Evolutionary conservation across 164 flowering plant genomes (phyloP).

Genomic region (Tetrastigma voinierianum): DNA sequence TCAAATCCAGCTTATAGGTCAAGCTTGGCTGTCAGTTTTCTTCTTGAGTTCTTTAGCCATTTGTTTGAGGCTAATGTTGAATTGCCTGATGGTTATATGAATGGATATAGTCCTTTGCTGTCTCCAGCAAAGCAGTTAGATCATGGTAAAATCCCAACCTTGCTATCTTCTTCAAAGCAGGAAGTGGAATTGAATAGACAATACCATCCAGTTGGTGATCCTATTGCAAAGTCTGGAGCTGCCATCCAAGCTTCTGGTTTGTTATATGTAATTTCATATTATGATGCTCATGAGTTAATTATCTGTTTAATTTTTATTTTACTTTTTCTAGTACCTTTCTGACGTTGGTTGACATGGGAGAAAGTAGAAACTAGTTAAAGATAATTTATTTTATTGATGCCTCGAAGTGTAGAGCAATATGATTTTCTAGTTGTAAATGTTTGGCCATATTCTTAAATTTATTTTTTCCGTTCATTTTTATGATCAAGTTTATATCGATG

Average conservation of each 20-base stretch:
- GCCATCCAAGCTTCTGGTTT: conserved; percentile 88
- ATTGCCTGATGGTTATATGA: conserved; percentile 13
- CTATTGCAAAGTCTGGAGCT: conserved; percentile 62
- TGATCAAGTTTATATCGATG: too few relatives aligned
- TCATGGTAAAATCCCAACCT: conserved; percentile 14
- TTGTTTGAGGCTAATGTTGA: conserved; percentile 15
- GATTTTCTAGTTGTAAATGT: neutral
- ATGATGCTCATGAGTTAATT: neutral
- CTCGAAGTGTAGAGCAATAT: neutral
- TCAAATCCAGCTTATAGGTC: conserved; percentile 57
- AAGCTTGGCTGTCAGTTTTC: conserved; percentile 79
- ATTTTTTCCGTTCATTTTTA: too few relatives aligned
- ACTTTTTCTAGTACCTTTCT: neutral
- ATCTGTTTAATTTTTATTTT: neutral
- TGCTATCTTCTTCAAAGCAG: conserved; percentile 62
- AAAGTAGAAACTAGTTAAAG: neutral
- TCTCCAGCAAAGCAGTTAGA: neutral
- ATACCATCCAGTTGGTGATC: conserved; percentile 75
- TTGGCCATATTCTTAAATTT: neutral
- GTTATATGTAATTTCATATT: conserved; percentile 11
- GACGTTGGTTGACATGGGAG: neutral
- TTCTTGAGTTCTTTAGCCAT: conserved; percentile 46
- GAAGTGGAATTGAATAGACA: conserved; percentile 45
- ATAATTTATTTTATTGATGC: neutral
- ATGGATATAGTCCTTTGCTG: conserved; percentile 14